These are phyloP conservation scores for Pseudonitzschia delicatissima DNA, from an alignment of 108 stramenopile genomes.

Conservation along the genomic window DNA sequence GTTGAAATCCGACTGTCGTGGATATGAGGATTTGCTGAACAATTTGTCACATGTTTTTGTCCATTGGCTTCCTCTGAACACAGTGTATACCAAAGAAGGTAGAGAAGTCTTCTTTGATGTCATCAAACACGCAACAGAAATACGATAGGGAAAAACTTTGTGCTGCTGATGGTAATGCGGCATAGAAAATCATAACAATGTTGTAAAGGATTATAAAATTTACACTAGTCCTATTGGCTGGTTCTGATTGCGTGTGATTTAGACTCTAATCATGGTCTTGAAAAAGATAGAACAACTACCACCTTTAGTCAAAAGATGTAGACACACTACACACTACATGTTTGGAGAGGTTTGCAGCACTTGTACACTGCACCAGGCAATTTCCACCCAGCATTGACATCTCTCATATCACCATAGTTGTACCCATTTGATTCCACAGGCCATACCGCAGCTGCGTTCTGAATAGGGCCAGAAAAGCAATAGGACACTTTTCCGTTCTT, in stretches of 20 bases:
- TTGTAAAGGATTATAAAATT: too few relatives aligned
- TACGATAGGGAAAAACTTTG: background rate
- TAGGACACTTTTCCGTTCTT: background rate
- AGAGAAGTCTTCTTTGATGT: slow-evolving; percentile 28
- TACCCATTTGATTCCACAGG: slow-evolving; percentile 8
- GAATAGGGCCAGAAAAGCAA: slow-evolving; percentile 6
- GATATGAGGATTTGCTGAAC: slow-evolving; percentile 53
- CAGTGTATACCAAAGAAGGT: slow-evolving; percentile 18
- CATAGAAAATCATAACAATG: too few relatives aligned
- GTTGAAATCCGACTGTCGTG: slow-evolving; percentile 1
- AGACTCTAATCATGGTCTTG: too few relatives aligned
- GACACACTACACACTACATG: background rate
- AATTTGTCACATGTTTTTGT: slow-evolving; percentile 45
- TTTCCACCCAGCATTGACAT: slow-evolving; percentile 10
- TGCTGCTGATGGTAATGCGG: too few relatives aligned
- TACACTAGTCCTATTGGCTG: too few relatives aligned
- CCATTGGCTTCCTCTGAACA: slow-evolving; percentile 48
- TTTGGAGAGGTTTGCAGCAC: slow-evolving; percentile 6
- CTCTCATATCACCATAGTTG: slow-evolving; percentile 10
- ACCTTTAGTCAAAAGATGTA: too few relatives aligned
- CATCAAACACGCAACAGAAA: slow-evolving; percentile 7
- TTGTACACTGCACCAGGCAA: slow-evolving; percentile 4
- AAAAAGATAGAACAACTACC: too few relatives aligned
- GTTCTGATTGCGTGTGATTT: too few relatives aligned
- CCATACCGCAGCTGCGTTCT: slow-evolving; percentile 14